Evolutionary conservation across 2,329 filamentous ascomycete species (phyloP).

Genomic region (Fusarium mexicanum): DNA sequence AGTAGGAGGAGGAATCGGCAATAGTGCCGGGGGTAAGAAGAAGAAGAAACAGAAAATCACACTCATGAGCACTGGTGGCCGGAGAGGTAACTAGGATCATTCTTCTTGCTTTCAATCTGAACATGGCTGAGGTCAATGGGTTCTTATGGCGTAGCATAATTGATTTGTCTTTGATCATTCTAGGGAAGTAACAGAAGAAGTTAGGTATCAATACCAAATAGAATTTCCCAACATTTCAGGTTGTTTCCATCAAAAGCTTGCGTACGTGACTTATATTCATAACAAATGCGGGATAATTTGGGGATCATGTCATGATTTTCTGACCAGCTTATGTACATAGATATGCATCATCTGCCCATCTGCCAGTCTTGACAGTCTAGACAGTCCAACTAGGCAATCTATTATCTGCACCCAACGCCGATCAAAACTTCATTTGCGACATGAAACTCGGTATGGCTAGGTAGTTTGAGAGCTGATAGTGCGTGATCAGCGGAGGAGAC

Average conservation of each 20-base stretch:
- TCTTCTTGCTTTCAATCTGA: neutral
- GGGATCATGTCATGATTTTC: neutral
- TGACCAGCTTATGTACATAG: neutral
- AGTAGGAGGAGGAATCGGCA: slow-evolving; percentile 13
- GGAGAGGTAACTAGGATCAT: slow-evolving; percentile 52
- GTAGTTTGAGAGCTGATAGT: neutral
- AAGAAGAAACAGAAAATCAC: slow-evolving; percentile 80
- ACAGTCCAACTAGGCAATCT: neutral
- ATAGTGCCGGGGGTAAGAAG: slow-evolving; percentile 62
- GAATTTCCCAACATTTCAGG: neutral
- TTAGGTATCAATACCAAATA: slow-evolving; percentile 2
- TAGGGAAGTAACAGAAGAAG: neutral
- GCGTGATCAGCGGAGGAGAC: slow-evolving; percentile 10
- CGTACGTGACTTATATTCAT: neutral
- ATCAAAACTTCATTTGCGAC: slow-evolving; percentile 13
- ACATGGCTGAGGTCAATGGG: neutral
- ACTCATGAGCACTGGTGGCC: slow-evolving; percentile 74
- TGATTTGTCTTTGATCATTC: neutral
- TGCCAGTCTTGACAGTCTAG: neutral
- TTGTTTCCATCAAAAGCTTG: neutral
- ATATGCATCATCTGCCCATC: neutral
- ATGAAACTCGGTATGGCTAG: slow-evolving; percentile 13
- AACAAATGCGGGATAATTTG: neutral
- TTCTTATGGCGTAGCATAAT: slow-evolving; percentile 2
- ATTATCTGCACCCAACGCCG: slow-evolving; percentile 5